phyloP scores from a whole-genome alignment of 192 early-diverging fungal genomes.

The Spizellomyces sp. region DNA sequence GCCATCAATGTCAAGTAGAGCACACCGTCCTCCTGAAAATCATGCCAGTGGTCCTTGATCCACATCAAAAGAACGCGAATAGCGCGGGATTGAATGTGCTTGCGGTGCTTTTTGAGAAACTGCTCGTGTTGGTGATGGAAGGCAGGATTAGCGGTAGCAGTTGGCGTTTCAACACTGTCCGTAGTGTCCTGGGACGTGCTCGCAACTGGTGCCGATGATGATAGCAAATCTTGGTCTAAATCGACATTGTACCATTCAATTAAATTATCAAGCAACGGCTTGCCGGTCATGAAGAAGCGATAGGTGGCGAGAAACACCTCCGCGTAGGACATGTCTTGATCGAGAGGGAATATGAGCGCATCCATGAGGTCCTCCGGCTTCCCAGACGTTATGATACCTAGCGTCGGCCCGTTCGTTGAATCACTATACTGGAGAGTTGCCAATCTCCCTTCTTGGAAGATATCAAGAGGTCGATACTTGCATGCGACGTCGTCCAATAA shows the following conservation, averaged over 20 bases:
- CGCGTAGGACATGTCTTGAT: conserved; percentile 55
- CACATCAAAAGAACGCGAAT: conserved; percentile 47
- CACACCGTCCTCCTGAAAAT: conserved; percentile 44
- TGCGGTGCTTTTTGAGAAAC: conserved; percentile 44
- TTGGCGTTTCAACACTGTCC: background rate
- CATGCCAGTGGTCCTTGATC: conserved; percentile 62
- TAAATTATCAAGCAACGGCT: conserved; percentile 40
- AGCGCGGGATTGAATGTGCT: conserved; percentile 46
- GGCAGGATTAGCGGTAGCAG: background rate
- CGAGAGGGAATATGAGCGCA: conserved; percentile 52
- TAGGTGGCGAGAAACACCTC: conserved; percentile 59
- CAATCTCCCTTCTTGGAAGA: conserved; percentile 36
- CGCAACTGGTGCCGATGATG: background rate
- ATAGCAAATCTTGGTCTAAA: conserved; percentile 30
- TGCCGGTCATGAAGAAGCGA: conserved; percentile 49
- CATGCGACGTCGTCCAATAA: conserved; percentile 23
- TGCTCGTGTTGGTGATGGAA: conserved; percentile 27
- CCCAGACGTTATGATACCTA: conserved; percentile 34
- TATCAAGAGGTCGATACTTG: conserved; percentile 21
- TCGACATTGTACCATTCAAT: conserved; percentile 64
- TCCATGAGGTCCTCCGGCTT: conserved; percentile 43
- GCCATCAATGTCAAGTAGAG: conserved; percentile 42
- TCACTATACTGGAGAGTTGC: conserved; percentile 25
- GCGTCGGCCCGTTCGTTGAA: conserved; percentile 7
- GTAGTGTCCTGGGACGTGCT: background rate